phyloP scores from a whole-genome alignment of 345 rosid genomes.

The Eucalyptus curtisii region DNA sequence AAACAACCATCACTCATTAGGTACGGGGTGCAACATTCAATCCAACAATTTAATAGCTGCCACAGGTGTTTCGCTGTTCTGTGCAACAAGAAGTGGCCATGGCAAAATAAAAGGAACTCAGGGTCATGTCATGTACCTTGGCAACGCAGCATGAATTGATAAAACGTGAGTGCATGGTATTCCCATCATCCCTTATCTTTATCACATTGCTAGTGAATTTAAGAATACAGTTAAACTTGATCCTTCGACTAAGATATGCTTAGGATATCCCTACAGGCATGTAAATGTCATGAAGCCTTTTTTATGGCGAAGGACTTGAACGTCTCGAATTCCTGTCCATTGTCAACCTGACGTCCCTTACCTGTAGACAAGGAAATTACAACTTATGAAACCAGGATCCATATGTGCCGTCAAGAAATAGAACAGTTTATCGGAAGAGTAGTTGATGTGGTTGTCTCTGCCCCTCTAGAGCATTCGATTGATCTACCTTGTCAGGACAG shows the following conservation, averaged over 20 bases:
- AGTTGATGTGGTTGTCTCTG: background rate
- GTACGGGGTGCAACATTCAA: no score
- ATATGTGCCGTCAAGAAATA: background rate
- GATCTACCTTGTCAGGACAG: no score
- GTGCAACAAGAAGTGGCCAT: constrained; percentile 14
- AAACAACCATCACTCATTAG: no score
- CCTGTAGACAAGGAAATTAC: constrained; percentile 30
- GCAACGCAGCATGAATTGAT: constrained; percentile 80
- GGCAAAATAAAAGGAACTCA: constrained; percentile 29
- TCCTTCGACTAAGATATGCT: constrained; percentile 52
- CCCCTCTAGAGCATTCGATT: no score
- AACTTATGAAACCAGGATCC: background rate
- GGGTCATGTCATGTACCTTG: constrained; percentile 89
- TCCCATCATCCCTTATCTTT: constrained; percentile 73
- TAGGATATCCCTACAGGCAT: constrained; percentile 24
- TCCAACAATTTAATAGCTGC: background rate
- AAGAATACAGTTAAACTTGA: constrained; percentile 83
- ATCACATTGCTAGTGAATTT: constrained; percentile 94
- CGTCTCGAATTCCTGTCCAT: constrained; percentile 94
- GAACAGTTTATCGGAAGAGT: background rate
- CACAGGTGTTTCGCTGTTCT: constrained; percentile 9
- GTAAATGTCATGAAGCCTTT: background rate
- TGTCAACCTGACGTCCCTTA: constrained; percentile 89
- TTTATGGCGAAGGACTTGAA: constrained; percentile 29
- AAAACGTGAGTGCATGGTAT: background rate